Evolutionary conservation across 768 basidiomycete genomes (phyloP).

Genomic region (Serendipita vermifera): DNA sequence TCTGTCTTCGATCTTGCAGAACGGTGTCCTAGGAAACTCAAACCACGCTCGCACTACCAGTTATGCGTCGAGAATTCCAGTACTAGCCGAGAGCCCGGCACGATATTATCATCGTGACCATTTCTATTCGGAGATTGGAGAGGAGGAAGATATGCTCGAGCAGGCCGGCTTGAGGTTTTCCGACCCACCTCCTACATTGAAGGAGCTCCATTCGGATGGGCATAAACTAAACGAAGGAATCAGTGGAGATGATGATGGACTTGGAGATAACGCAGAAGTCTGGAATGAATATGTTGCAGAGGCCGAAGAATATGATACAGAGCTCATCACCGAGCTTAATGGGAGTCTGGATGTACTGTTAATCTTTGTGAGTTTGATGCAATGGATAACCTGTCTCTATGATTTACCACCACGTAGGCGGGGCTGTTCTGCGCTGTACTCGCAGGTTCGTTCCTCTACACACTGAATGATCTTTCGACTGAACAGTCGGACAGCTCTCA

Average conservation of each 20-base stretch:
- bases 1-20: no score
- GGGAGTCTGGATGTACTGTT: slow-evolving; percentile 5
- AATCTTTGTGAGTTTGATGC: neutral
- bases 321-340: slow-evolving; percentile 1
- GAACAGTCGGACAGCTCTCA: no score
- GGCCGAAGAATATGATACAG: neutral
- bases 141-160: neutral
- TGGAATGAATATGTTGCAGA: neutral
- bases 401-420: neutral
- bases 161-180: neutral
- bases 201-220: slow-evolving; percentile 1
- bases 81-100: neutral
- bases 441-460: no score
- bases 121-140: slow-evolving; percentile 6
- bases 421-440: slow-evolving; percentile 5
- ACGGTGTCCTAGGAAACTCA: neutral
- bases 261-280: slow-evolving; percentile 4
- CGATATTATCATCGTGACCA: neutral
- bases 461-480: no score
- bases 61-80: slow-evolving; percentile 2
- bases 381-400: neutral
- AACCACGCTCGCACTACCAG: no score
- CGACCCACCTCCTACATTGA: slow-evolving; percentile 1
- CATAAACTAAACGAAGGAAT: neutral
- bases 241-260: neutral